Conservation (phyloP, 176 grass and related monocot species). For the Calamus simplicifolius region DNA sequence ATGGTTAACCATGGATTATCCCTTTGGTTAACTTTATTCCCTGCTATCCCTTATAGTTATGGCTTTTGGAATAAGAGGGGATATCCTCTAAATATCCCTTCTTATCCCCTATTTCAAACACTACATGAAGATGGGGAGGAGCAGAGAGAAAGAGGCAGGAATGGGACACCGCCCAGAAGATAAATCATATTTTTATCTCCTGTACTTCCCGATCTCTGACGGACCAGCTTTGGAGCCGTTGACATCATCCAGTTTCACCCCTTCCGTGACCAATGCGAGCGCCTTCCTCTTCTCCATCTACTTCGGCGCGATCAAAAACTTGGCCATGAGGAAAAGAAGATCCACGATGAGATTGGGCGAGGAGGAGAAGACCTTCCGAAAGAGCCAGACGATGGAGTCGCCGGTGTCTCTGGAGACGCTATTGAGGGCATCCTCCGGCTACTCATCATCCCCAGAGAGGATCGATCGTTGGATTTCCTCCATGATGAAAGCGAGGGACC, state of each 20-base stretch:
- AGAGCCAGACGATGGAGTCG: constrained; percentile 31
- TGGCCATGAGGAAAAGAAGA: constrained; percentile 20
- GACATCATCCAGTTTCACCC: no score
- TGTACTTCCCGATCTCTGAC: constrained; percentile 25
- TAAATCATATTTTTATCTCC: no score
- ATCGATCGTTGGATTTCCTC: constrained; percentile 17
- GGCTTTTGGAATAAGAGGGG: no score
- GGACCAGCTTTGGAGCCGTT: not conserved
- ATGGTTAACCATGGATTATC: no score
- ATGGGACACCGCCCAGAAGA: no score
- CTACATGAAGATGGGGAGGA: no score
- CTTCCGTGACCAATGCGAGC: constrained; percentile 7
- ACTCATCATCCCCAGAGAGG: constrained; percentile 2
- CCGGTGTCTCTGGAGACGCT: constrained; percentile 1
- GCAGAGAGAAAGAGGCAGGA: no score
- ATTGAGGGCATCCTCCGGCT: not conserved
- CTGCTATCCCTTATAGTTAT: no score
- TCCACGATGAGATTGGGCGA: constrained; percentile 21
- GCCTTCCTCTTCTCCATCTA: constrained; percentile 9
- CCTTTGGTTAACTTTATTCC: no score
- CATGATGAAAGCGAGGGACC: constrained; percentile 21
- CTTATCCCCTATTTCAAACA: no score
- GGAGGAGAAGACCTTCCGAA: constrained; percentile 27
- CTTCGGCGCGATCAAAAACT: constrained; percentile 11
- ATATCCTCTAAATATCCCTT: no score